Conservation (phyloP, 2,329 filamentous ascomycete genomes). For the Chaetomium strumarium region DNA sequence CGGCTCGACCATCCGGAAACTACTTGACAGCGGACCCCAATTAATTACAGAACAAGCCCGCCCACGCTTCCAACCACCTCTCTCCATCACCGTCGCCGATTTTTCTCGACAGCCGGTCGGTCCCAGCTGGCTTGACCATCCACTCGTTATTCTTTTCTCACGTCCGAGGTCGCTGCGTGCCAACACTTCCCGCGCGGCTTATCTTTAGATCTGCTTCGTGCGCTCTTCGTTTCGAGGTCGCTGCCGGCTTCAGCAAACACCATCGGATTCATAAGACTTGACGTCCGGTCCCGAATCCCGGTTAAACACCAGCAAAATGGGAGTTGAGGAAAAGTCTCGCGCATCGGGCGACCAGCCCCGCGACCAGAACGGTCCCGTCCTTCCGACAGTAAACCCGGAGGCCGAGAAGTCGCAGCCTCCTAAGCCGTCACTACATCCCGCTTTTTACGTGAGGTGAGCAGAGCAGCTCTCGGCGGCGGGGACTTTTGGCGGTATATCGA, state of each 20-base stretch:
- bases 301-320: slow-evolving; percentile 41
- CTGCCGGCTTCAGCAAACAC: slow-evolving; percentile 14
- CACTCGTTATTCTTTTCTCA: slow-evolving; percentile 22
- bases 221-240: slow-evolving; percentile 9
- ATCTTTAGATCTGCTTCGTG: slow-evolving; percentile 9
- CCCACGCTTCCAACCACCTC: slow-evolving; percentile 1
- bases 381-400: slow-evolving; percentile 76
- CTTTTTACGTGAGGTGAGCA: slow-evolving; percentile 73
- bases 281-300: background rate
- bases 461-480: background rate
- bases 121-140: slow-evolving; percentile 25
- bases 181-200: slow-evolving; percentile 5
- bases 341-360: slow-evolving; percentile 71
- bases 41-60: slow-evolving; percentile 7
- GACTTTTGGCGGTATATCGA: background rate
- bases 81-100: slow-evolving; percentile 3
- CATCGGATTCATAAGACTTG: background rate
- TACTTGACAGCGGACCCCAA: background rate
- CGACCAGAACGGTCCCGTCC: slow-evolving; percentile 52
- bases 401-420: slow-evolving; percentile 63
- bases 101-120: slow-evolving; percentile 8
- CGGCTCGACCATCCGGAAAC: slow-evolving; percentile 5
- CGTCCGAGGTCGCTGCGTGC: slow-evolving; percentile 8
- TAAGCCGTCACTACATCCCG: slow-evolving; percentile 64
- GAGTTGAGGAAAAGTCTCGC: slow-evolving; percentile 72